Percentiles rank a stretch among this genome's conserved stretches.
These are phyloP conservation scores for Xanthoconium stramineum DNA, from an alignment of 768 basidiomycete species.

Conservation along the genomic window DNA sequence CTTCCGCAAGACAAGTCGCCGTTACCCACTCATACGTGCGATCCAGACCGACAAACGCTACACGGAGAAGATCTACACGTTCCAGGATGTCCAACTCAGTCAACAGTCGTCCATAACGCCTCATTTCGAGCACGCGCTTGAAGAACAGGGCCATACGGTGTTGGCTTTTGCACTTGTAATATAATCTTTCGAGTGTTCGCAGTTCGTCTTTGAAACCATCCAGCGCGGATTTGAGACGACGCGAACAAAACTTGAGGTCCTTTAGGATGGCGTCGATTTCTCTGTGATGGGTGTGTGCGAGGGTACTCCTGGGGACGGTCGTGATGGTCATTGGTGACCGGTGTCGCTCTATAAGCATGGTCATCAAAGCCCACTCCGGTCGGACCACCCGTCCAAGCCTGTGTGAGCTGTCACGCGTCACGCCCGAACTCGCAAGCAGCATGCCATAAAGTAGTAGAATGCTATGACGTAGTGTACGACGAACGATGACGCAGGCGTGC, in stretches of 20 bases:
- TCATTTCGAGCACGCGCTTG: constrained; percentile 56
- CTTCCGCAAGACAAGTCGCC: neutral
- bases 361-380: too few species aligned
- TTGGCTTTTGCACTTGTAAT: constrained; percentile 82
- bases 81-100: constrained; percentile 16
- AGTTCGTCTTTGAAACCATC: constrained; percentile 29
- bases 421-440: too few species aligned
- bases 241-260: constrained; percentile 51
- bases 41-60: constrained; percentile 28
- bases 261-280: constrained; percentile 58
- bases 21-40: constrained; percentile 24
- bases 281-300: constrained; percentile 30
- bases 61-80: constrained; percentile 24
- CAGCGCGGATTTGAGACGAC: constrained; percentile 48
- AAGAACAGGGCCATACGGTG: constrained; percentile 52
- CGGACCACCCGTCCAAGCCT: too few species aligned
- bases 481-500: too few species aligned
- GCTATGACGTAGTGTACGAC: too few species aligned
- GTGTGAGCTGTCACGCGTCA: too few species aligned
- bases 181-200: constrained; percentile 60
- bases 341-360: constrained; percentile 6
- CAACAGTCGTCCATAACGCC: constrained; percentile 38
- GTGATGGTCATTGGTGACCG: constrained; percentile 7
- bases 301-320: constrained; percentile 15
- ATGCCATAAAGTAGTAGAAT: too few species aligned